A percentile compares a stretch with the other conserved stretches of the same genome.
phyloP scores from a whole-genome alignment of 371 early-diverging fungal genomes.

The Zychaea mexicana region DNA sequence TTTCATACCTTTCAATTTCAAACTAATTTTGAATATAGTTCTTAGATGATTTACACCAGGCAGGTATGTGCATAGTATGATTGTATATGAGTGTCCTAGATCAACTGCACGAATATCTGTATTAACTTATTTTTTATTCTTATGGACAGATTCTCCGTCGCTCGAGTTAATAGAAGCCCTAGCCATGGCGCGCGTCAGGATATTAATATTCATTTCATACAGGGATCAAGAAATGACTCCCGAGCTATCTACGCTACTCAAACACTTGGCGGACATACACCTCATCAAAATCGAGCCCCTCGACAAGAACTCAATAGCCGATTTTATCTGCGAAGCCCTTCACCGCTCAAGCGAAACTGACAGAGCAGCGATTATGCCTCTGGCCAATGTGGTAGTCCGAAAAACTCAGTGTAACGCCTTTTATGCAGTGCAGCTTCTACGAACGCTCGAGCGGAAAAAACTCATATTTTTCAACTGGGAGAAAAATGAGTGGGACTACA shows the following conservation, averaged over 20 bases:
- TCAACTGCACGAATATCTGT: no score
- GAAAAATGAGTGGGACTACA: slow-evolving; percentile 46
- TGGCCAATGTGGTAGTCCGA: slow-evolving; percentile 34
- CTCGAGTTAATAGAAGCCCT: slow-evolving; percentile 40
- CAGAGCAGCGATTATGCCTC: slow-evolving; percentile 20
- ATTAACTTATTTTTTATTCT: not conserved
- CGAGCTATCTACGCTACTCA: slow-evolving; percentile 18
- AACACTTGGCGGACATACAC: slow-evolving; percentile 23
- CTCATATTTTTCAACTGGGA: slow-evolving; percentile 52
- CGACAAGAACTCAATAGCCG: slow-evolving; percentile 34
- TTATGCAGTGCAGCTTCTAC: slow-evolving; percentile 37
- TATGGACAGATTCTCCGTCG: slow-evolving; percentile 33
- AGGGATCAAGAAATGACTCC: slow-evolving; percentile 39
- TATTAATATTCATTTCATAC: slow-evolving; percentile 34
- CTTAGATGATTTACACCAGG: slow-evolving; percentile 47
- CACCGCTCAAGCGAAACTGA: slow-evolving; percentile 25
- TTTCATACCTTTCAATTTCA: not conserved
- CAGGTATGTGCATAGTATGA: no score
- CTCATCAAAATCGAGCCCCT: slow-evolving; percentile 27
- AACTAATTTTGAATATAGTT: slow-evolving; percentile 20
- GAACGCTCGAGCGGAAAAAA: slow-evolving; percentile 41
- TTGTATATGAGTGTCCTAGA: no score
- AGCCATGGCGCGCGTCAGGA: slow-evolving; percentile 27
- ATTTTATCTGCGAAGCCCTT: slow-evolving; percentile 38
- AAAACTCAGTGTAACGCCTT: slow-evolving; percentile 46